Conservation (phyloP, 2,329 filamentous ascomycete genomes). For the Phialophora verrucosa region DNA sequence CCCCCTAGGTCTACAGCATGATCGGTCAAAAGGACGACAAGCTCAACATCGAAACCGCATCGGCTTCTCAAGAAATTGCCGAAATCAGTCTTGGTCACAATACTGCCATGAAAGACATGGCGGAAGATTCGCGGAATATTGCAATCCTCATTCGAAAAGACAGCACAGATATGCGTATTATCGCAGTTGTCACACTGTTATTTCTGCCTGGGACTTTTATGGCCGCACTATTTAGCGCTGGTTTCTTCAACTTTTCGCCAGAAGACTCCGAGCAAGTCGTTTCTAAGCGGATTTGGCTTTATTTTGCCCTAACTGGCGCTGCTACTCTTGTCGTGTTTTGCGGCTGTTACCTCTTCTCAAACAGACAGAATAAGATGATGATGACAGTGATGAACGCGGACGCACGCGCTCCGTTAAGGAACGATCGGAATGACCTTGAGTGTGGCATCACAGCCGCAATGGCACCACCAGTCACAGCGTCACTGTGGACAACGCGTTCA, state of each 20-base stretch:
- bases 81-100: conserved; percentile 23
- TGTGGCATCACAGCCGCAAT: neutral
- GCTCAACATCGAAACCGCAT: conserved; percentile 30
- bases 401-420: conserved; percentile 1
- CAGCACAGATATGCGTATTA: conserved; percentile 48
- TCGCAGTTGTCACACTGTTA: conserved; percentile 49
- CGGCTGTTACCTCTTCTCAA: conserved; percentile 14
- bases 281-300: conserved; percentile 32
- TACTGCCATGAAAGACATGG: conserved; percentile 27
- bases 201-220: conserved; percentile 53
- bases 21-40: conserved; percentile 31
- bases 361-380: conserved; percentile 20
- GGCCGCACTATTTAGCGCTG: conserved; percentile 37
- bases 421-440: neutral
- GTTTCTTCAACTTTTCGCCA: conserved; percentile 29
- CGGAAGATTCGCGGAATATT: conserved; percentile 25
- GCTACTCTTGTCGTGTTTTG: conserved; percentile 21
- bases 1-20: conserved; percentile 28
- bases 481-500: conserved; percentile 7
- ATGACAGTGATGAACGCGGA: neutral
- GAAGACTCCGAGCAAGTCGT: conserved; percentile 19
- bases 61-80: conserved; percentile 20
- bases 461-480: neutral
- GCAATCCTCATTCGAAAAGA: conserved; percentile 40
- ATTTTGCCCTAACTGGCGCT: conserved; percentile 22